Base-by-base conservation (phyloP, 306 rosid genomes). In the Delonix regia region DNA sequence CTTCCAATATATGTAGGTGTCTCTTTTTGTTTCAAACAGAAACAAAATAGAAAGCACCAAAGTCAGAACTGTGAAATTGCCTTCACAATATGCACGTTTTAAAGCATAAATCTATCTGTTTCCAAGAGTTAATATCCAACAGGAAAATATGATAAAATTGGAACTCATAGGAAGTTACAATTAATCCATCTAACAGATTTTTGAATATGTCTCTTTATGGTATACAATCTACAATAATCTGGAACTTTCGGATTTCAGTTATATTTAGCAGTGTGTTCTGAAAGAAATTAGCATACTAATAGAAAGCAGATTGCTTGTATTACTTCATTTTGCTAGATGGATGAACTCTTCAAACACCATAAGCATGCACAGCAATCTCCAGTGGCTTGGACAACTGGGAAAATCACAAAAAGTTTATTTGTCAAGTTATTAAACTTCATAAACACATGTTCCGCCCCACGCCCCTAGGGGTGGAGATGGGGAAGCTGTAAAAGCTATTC, bases 281-380 rank as follows among this genome's bases (percentile, higher is more conserved):
- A 73, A 57, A 39, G 28, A 77, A 41, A 53, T 48, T 55, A 73
- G 74, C 64, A 61, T 52, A 78, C 55, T 21, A 60, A 34, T 22
- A 28, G 73, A 77, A 64, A 28, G 48, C 67, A 82, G 66, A 73
- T 1, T 61, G 49, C 28, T 49, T 25, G 45, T 75, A 81, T 82
- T 90, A 92, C 97, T 81, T 90, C 96, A 90, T 92, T 84, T 74
- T 78, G 81, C 78, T 9, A 75, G 78, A 74, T 70, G 10, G 77
- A 62, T 55, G 68, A 87, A 74, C 78, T 78, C 87, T 76, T 76
- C 81, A 67, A 78, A 70, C 71, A 51, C 76, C 81, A 41, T 75
- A 73, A 61, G 73, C 69, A 61, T 71, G 72, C 70, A 36, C 66
- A 61, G 77, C 39, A 85, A 82, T 81, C 82, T 63, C 39, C 81